These are phyloP conservation scores for Gautieria morchelliformis DNA, from an alignment of 768 basidiomycete genomes.

Conservation along the genomic window DNA sequence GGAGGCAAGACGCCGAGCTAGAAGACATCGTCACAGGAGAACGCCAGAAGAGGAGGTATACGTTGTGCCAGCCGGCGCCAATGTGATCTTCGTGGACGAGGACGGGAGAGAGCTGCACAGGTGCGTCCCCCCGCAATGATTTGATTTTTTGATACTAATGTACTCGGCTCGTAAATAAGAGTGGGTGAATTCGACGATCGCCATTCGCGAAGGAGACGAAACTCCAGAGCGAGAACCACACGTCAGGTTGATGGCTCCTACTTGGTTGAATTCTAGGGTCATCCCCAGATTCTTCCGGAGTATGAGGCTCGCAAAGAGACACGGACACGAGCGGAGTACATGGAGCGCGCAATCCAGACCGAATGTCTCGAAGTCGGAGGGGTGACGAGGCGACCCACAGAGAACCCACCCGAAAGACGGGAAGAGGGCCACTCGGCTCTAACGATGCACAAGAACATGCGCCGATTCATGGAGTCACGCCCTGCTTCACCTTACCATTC, in stretches of 20 bases:
- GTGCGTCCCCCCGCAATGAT: slow-evolving; percentile 2
- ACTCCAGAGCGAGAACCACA: slow-evolving; percentile 20
- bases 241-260: slow-evolving; percentile 9
- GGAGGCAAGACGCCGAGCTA: not conserved
- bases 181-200: slow-evolving; percentile 41
- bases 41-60: slow-evolving; percentile 40
- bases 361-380: not conserved
- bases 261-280: slow-evolving; percentile 3
- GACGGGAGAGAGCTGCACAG: slow-evolving; percentile 11
- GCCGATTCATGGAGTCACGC: no score
- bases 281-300: not conserved
- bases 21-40: slow-evolving; percentile 2
- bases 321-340: not conserved
- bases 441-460: no score
- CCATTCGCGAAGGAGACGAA: slow-evolving; percentile 18
- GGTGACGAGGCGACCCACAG: no score
- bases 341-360: not conserved
- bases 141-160: not conserved
- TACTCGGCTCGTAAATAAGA: slow-evolving; percentile 20
- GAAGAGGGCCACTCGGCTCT: no score
- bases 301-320: not conserved
- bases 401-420: no score
- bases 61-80: slow-evolving; percentile 54
- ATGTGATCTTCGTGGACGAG: slow-evolving; percentile 61
- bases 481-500: no score